Conservation (phyloP, 305 asterid genomes). For the Vinca major region DNA sequence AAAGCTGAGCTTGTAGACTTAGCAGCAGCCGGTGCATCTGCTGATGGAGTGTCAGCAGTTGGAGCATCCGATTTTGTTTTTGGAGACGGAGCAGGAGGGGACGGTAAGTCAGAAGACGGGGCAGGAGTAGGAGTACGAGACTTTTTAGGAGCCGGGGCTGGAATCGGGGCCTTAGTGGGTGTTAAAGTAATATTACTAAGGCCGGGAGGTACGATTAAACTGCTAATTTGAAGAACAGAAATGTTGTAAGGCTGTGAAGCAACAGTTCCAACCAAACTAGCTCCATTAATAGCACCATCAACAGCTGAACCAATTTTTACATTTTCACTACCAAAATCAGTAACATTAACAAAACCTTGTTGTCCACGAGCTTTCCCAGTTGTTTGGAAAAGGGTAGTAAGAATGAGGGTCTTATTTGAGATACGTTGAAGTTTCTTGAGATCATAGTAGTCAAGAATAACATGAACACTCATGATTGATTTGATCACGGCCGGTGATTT, state of each 20-base stretch:
- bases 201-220: slow-evolving; percentile 33
- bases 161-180: slow-evolving; percentile 17
- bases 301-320: slow-evolving; percentile 36
- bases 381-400: slow-evolving; percentile 48
- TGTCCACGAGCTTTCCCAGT: slow-evolving; percentile 40
- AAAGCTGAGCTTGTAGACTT: slow-evolving; percentile 11
- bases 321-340: slow-evolving; percentile 11
- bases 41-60: not conserved
- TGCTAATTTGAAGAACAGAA: slow-evolving; percentile 36
- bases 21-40: slow-evolving; percentile 1
- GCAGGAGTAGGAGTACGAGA: slow-evolving; percentile 13
- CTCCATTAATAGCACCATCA: slow-evolving; percentile 25
- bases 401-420: slow-evolving; percentile 15
- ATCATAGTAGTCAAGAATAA: slow-evolving; percentile 53
- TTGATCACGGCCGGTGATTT: slow-evolving; percentile 20
- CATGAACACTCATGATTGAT: slow-evolving; percentile 39
- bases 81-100: slow-evolving; percentile 18
- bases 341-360: slow-evolving; percentile 42
- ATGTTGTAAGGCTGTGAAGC: slow-evolving; percentile 35
- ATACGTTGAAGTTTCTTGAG: slow-evolving; percentile 26
- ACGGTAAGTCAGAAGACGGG: slow-evolving; percentile 9
- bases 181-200: slow-evolving; percentile 19
- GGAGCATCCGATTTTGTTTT: slow-evolving; percentile 9
- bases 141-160: slow-evolving; percentile 8
- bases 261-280: slow-evolving; percentile 36